phyloP scores from a whole-genome alignment of 306 rosid genomes.

The Inga oerstediana region DNA sequence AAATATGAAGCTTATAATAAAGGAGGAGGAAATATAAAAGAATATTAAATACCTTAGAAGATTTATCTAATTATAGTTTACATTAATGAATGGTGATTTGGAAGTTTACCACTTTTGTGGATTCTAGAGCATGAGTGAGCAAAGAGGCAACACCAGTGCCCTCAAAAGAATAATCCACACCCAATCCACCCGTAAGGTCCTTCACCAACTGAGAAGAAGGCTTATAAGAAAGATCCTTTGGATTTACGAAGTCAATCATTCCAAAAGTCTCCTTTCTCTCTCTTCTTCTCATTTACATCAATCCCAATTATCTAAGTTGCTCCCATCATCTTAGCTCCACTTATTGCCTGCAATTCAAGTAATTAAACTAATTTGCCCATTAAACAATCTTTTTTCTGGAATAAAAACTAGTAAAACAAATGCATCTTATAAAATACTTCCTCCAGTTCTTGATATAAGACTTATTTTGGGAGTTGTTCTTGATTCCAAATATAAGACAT shows the following conservation, averaged over 20 bases:
- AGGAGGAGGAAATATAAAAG: too few relatives aligned
- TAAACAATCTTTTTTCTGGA: background rate
- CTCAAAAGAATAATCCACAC: slow-evolving; percentile 61
- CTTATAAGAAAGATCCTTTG: slow-evolving; percentile 15
- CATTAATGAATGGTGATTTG: background rate
- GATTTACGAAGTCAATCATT: slow-evolving; percentile 51
- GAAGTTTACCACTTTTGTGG: slow-evolving; percentile 52
- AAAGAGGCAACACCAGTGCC: slow-evolving; percentile 47
- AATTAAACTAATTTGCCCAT: background rate
- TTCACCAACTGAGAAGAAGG: slow-evolving; percentile 42
- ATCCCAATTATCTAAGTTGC: background rate
- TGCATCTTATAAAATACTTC: too few relatives aligned
- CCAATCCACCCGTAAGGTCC: slow-evolving; percentile 48
- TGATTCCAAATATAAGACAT: too few relatives aligned
- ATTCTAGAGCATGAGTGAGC: slow-evolving; percentile 42
- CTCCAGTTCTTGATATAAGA: too few relatives aligned
- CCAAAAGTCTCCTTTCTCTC: slow-evolving; percentile 23
- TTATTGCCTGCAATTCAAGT: background rate
- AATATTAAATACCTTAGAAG: background rate
- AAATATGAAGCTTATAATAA: too few relatives aligned
- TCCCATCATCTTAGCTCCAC: background rate
- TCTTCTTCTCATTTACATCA: background rate
- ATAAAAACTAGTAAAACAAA: background rate
- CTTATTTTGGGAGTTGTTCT: too few relatives aligned
- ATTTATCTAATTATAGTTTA: background rate